These are phyloP conservation scores for Pichia heedii DNA, from an alignment of 805 yeast species.

Conservation along the genomic window DNA sequence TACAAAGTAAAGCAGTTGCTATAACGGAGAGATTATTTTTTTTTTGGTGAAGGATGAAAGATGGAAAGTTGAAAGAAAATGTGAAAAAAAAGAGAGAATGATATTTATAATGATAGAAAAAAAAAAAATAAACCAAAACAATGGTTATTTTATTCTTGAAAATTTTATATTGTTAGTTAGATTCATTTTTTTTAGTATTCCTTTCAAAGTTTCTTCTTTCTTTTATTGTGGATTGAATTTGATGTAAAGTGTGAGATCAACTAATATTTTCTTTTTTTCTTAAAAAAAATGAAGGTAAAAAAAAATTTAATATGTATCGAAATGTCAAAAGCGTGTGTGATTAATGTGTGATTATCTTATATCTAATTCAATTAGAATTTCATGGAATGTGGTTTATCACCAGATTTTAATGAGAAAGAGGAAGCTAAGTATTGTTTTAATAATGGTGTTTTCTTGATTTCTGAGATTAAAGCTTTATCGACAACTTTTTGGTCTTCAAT, in stretches of 20 bases:
- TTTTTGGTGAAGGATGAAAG: too few relatives aligned
- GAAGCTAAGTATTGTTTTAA: constrained; percentile 94
- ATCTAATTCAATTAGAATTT: constrained; percentile 57
- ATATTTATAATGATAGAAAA: too few relatives aligned
- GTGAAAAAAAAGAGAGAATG: too few relatives aligned
- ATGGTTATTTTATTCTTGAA: constrained; percentile 1
- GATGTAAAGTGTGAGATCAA: background rate
- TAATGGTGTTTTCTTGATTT: constrained; percentile 95
- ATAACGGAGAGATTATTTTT: background rate
- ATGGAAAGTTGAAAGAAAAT: too few relatives aligned
- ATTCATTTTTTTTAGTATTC: background rate
- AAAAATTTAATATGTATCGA: background rate
- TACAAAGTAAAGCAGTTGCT: constrained; percentile 4
- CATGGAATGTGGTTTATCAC: constrained; percentile 98
- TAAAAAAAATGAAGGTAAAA: background rate
- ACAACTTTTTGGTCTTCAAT: constrained; percentile 94
- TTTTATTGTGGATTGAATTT: too few relatives aligned
- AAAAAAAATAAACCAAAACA: too few relatives aligned
- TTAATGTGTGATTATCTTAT: background rate
- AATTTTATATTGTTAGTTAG: background rate
- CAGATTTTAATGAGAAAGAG: constrained; percentile 92
- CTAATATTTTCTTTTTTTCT: background rate
- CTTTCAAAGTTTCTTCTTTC: background rate
- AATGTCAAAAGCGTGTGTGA: too few relatives aligned
- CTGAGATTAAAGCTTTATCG: constrained; percentile 85